Conservation (phyloP, 441 rosid species). For the Cnidoscolus chayamansa region DNA sequence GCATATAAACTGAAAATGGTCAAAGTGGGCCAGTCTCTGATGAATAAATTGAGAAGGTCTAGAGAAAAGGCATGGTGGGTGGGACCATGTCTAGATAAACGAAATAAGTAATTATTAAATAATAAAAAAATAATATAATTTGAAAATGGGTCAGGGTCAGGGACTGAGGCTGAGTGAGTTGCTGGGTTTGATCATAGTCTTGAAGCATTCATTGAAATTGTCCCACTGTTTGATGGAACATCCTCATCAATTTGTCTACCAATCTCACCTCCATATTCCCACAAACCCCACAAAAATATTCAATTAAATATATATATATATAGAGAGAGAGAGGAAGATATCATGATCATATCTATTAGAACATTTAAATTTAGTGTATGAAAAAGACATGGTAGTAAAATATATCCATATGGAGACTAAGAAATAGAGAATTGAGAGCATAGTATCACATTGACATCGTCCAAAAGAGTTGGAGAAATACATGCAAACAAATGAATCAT, state of each 20-base stretch:
- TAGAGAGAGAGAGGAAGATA: no score
- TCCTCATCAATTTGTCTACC: conserved; percentile 22
- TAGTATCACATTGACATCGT: neutral
- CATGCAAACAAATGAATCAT: neutral
- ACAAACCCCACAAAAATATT: neutral
- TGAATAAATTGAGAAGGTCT: conserved; percentile 13
- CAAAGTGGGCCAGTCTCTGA: conserved; percentile 24
- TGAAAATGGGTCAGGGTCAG: conserved; percentile 15
- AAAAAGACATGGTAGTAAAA: no score
- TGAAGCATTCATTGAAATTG: conserved; percentile 18
- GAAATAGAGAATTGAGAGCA: neutral
- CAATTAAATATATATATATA: no score
- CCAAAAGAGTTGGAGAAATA: neutral
- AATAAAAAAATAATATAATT: neutral
- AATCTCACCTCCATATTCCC: neutral
- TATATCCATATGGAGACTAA: neutral
- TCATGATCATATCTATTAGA: no score
- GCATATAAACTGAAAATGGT: neutral
- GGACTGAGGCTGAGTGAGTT: conserved; percentile 16
- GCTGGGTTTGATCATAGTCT: conserved; percentile 23
- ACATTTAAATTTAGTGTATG: no score
- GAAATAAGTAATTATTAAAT: neutral
- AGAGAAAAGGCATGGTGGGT: neutral
- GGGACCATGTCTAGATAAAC: conserved; percentile 22
- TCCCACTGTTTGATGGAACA: conserved; percentile 28